phyloP scores from a whole-genome alignment of 345 rosid genomes.

The Diplotaxis tenuifolia region DNA sequence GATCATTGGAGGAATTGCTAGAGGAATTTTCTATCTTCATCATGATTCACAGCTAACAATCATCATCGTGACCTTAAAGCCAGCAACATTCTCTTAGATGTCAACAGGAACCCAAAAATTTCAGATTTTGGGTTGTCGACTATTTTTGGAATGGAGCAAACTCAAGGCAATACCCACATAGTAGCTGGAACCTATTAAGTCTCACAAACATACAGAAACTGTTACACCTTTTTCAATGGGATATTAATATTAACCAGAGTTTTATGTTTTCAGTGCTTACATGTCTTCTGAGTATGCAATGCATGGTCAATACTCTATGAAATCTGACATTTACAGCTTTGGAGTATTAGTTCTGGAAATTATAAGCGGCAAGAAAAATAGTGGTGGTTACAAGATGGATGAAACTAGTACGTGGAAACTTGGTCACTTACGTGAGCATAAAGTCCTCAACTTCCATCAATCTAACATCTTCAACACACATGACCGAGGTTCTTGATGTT shows the following conservation, averaged over 20 bases:
- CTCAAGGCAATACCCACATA: neutral
- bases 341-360: neutral
- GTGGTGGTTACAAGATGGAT: slow-evolving; percentile 15
- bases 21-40: neutral
- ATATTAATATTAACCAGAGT: neutral
- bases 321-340: neutral
- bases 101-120: neutral
- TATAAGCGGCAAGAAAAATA: slow-evolving; percentile 20
- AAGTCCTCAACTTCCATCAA: neutral
- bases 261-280: neutral
- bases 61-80: neutral
- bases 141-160: neutral
- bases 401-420: slow-evolving; percentile 31
- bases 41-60: neutral
- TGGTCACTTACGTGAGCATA: slow-evolving; percentile 34
- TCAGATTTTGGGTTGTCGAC: neutral
- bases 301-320: neutral
- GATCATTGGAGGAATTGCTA: neutral
- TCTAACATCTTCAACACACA: neutral
- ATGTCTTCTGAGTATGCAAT: neutral
- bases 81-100: neutral
- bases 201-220: neutral
- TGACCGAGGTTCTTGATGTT: neutral
- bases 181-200: neutral
- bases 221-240: neutral